Evolutionary conservation across 78 protist genomes (phyloP), one percentile per base, ranked within the genome.

Genomic region (Dictyostelium capitatum): DNA sequence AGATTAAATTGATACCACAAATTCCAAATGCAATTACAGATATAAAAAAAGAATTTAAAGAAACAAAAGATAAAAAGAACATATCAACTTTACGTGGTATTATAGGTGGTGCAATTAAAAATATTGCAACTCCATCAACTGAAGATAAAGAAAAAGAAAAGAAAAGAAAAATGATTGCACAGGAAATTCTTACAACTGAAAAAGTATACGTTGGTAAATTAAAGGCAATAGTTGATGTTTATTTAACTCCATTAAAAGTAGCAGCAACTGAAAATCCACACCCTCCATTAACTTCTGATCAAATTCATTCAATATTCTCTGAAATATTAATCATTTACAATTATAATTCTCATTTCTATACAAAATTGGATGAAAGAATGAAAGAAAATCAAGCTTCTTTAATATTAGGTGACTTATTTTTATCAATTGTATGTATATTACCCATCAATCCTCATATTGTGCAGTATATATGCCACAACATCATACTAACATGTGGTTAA

Each of bases 321-420:
- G 93, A 87, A 48, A 87, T 87, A n/a, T 51, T 87, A 8, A 87
- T 82, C 59, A 87, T 87, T 64, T 87, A 77, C 11, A 87, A 87
- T 65, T 87, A 87, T 48, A 87, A 87, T 37, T 64, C 93, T 15
- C 93, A 87, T 77, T 77, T 87, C 80, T 50, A 75, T 6, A 56
- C 17, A 12, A 57, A 67, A 51, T 47, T 87, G 7, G 82, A 87
- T 47, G 85, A 87, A 28, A 74, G 84, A 74, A 87, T 87, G 43
- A 87, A 77, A 48, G 17, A 19, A 48, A 28, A 32, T 6, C 8
- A 79, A 15, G 25, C 53, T 28, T 30, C 15, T 54, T 30, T 73
- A n/a, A 12, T 77, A 11, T 32, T 87, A 2, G 93, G 93, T 51
- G 93, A 87, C 3, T 43, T 77, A 28, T 87, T 87, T 41, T 51